Base-by-base conservation (phyloP, 2,329 filamentous ascomycete species). In the Chrysosphaeria jannelii region DNA sequence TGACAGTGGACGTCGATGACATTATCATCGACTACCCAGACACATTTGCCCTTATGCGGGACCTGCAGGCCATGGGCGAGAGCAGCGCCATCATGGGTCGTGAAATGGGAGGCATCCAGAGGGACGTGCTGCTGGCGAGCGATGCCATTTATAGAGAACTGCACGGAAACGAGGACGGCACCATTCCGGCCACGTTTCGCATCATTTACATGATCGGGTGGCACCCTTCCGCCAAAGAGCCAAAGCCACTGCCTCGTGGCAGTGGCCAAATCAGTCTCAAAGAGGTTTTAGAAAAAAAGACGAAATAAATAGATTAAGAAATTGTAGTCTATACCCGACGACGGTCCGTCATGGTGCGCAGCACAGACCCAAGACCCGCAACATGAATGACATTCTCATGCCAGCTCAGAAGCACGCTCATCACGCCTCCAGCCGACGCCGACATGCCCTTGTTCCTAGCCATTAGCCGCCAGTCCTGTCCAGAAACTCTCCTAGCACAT, bases 151-250 rank as follows among this genome's bases (percentile, higher is more conserved):
- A 97, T 41, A 57, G 63, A 22, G 66, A 70, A 39, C 46, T 97
- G 27, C 78, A 97, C 42, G 79, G 74, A 10, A 78, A 88, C 36
- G 57, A 65, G 20, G 69, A 74, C 35, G 70, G 59, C 11, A 60
- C 50, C 2, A 53, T 85, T 30, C 85, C 85, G 1, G 85, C 85
- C 1, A 97, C 85, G 0, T 97, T 91, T 39, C 59, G 85, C 34
- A 57, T 90, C 34, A 91, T 97, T 30, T 90, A 85, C 43, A 91
- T 93, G 79, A 97, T 97, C 44, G 85, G 85, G 0, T 97, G 85
- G 85, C 88, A 81, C 40, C 72, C 79, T 33, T 68, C 72, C 2
- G 60, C 66, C 25, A 18, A 18, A 7, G 79, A 93, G 45, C 53
- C 67, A 3, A 53, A 81, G 44, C 79, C 85, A 5, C 46, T 93